Base-by-base conservation (phyloP, 2,329 filamentous ascomycete species). In the Seiridium cupressi region DNA sequence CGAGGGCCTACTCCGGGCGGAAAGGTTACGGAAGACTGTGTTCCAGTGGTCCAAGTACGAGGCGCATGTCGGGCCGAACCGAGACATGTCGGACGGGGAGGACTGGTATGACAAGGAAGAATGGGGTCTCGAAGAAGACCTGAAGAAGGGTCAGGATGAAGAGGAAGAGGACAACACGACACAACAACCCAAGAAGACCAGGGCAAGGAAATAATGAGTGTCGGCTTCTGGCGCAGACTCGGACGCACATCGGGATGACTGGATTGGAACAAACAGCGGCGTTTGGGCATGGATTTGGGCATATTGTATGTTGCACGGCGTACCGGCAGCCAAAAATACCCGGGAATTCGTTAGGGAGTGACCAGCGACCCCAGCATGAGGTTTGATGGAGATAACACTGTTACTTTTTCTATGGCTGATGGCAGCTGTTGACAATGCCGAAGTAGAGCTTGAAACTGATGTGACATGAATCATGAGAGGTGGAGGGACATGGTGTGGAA, bases 21-120 rank as follows among this genome's bases (percentile, higher is more conserved):
- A 94, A 66, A 83, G 90, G 49, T 82, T 90, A 73, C 84, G 91
- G 35, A 86, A 85, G 67, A 83, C 87, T 26, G 90, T 95, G 3
- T 82, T 89, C 70, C 84, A 85, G 65, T 93, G 90, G 88, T 84
- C 88, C 65, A 92, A 92, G 71, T 89, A 91, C 1, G 91, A 94
- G 75, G 90, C 84, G 31, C 91, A 94, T 68, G 81, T 79, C 57
- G 85, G 87, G 1, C 71, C 78, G 18, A 86, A 87, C 70, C 74
- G 87, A 55, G 90, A 93, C 72, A 88, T 95, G 88, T 93, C 89
- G 55, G 92, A 96, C 71, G 91, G 91, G 9, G 92, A 96, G 77
- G 92, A 96, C 72, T 96, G 91, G 90, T 93, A 93, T 70, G 92
- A 96, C 73, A 85, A 85, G 69, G 89, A 92, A 57, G 89, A 92